Evolutionary conservation across 306 rosid genomes (phyloP).

Genomic region (Parietaria judaica): DNA sequence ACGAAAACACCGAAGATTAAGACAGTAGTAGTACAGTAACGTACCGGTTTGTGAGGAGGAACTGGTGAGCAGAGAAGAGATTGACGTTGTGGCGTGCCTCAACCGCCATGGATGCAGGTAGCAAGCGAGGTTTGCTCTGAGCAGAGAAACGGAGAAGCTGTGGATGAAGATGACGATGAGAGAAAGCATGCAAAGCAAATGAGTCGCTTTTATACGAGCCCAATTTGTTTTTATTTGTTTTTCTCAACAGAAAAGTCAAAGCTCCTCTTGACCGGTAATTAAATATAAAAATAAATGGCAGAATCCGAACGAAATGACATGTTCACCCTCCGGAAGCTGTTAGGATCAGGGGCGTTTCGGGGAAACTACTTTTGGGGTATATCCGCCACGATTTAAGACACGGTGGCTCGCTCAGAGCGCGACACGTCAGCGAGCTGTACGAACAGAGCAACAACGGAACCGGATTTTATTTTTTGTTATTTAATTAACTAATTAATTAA

Average conservation of each 20-base stretch:
- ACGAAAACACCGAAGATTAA: not conserved
- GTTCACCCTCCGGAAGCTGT: no score
- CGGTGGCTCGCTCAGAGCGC: not conserved
- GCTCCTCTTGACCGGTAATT: not conserved
- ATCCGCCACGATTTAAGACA: slow-evolving; percentile 9
- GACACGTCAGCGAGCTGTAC: slow-evolving; percentile 24
- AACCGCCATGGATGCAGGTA: slow-evolving; percentile 51
- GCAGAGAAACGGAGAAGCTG: slow-evolving; percentile 11
- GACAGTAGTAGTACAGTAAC: not conserved
- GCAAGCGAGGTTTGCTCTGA: no score
- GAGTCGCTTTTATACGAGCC: slow-evolving; percentile 1
- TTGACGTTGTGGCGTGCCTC: slow-evolving; percentile 50
- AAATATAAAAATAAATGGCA: not conserved
- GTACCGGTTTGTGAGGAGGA: slow-evolving; percentile 40
- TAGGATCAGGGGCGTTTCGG: slow-evolving; percentile 3
- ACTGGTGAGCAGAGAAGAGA: slow-evolving; percentile 44
- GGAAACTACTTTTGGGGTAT: not conserved
- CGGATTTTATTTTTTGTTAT: no score
- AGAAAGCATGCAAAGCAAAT: slow-evolving; percentile 45
- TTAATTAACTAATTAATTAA: no score
- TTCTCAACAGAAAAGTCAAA: slow-evolving; percentile 6
- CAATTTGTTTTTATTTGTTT: not conserved
- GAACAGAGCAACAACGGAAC: not conserved
- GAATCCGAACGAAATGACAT: not conserved
- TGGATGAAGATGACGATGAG: slow-evolving; percentile 18